Base-by-base conservation (phyloP, 129 eudicot genomes). In the Centella asiatica region DNA sequence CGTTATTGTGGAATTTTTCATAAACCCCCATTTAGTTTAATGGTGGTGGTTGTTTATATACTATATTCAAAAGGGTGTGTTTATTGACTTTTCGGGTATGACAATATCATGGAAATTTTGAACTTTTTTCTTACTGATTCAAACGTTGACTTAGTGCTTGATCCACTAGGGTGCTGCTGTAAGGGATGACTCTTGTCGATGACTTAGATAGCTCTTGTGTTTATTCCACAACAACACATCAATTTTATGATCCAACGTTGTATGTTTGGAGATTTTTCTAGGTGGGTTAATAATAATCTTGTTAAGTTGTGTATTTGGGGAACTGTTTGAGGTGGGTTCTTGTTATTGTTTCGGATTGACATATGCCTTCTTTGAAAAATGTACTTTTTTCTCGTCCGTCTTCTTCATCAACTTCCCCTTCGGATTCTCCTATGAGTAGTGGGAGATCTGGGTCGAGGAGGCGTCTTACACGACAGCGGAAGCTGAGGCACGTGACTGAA, bases 401-500 rank as follows among this genome's bases (percentile, higher is more conserved):
- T 44, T 72, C 86, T 10, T 68, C 85, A 8, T 72, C 85, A 0
- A 32, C 76, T 34, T 80, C 82, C 1, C 74, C 89, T 17, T 39
- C 74, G 55, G 70, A 39, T 48, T 58, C 56, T 36, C 62, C 42
- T 58, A 18, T 57, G 27, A 19, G 29, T 33, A 57, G 45, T 57
- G 62, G 15, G 19, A 20, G 46, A 20, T 34, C 78, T 18, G 67
- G 62, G 51, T 25, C 69, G 72, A 60, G 29, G 70, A 78, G 72
- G 72, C 75, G 69, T 75, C 76, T 87, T 26, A 87, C 80, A 1
- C 49, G 95, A 52, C 73, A 64, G 65, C 75, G 73, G 27, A 83
- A 78, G 27, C 53, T 78, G 36, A 83, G 92, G 62, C 79, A 84
- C 36, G 75, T 51, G 19, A 61, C 77, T 51, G 78, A 69, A 49